Conservation (phyloP, 495 filamentous ascomycete genomes). For the Podospora anserina region DNA sequence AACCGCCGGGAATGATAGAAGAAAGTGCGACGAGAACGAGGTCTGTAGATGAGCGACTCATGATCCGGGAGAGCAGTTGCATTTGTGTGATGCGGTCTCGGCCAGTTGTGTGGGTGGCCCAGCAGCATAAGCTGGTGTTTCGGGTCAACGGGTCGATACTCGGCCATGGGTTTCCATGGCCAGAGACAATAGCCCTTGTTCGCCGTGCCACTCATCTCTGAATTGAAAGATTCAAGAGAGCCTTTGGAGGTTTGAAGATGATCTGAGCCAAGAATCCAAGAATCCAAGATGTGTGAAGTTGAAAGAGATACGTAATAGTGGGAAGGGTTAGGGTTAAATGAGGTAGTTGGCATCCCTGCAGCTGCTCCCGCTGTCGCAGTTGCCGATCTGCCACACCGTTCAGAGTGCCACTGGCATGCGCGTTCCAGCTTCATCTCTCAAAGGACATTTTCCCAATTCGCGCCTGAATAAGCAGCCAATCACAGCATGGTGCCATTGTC, state of each 20-base stretch:
- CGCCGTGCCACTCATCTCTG: neutral
- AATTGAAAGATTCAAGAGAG: neutral
- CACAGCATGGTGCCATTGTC: slow-evolving; percentile 16
- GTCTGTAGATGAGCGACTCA: neutral
- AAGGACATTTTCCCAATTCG: slow-evolving; percentile 11
- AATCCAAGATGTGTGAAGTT: neutral
- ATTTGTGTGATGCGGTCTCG: slow-evolving; percentile 2
- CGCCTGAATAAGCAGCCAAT: slow-evolving; percentile 22
- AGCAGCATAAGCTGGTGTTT: slow-evolving; percentile 9
- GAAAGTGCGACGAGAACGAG: neutral
- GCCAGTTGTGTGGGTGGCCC: slow-evolving; percentile 10
- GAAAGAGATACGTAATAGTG: neutral
- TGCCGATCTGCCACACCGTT: neutral
- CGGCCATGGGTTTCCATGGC: neutral
- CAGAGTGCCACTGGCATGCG: slow-evolving; percentile 12
- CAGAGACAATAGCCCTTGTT: neutral
- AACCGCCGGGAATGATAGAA: neutral
- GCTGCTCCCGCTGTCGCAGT: neutral
- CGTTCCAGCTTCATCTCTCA: slow-evolving; percentile 5
- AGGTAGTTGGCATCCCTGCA: neutral
- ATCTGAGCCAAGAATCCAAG: neutral
- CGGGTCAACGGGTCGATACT: neutral
- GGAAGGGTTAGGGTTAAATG: slow-evolving; percentile 8
- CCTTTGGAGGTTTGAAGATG: neutral
- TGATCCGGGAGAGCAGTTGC: neutral